Evolutionary conservation across 176 grass and related monocot species (phyloP).

Genomic region (Hordeum marinum): DNA sequence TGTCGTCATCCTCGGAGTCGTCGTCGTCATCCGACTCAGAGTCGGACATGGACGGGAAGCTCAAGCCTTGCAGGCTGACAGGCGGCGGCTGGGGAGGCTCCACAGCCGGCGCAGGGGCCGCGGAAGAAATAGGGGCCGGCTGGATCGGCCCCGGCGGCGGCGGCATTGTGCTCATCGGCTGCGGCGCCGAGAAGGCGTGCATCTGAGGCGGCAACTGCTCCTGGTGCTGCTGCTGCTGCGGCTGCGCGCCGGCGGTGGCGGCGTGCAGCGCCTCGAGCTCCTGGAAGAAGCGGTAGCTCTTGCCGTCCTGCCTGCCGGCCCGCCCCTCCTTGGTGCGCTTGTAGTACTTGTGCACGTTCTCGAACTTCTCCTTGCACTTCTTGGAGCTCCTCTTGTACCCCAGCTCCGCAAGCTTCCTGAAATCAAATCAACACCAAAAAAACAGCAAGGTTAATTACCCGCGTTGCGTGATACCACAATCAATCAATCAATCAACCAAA

Average conservation of each 20-base stretch:
- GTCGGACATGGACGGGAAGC: slow-evolving; percentile 68
- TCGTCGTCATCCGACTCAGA: slow-evolving; percentile 66
- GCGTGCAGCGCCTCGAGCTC: slow-evolving; percentile 71
- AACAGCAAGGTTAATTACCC: slow-evolving; percentile 13
- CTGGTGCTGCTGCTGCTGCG: background rate
- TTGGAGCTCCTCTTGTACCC: slow-evolving; percentile 86
- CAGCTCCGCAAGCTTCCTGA: slow-evolving; percentile 80
- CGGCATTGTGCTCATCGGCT: slow-evolving; percentile 28
- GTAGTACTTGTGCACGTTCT: slow-evolving; percentile 99
- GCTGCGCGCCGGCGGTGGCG: slow-evolving; percentile 1
- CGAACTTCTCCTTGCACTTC: slow-evolving; percentile 99
- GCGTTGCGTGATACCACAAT: background rate
- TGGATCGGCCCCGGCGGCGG: slow-evolving; percentile 27
- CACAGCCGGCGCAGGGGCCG: slow-evolving; percentile 26
- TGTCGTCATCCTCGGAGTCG: slow-evolving; percentile 53
- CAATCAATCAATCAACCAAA: slow-evolving; percentile 17
- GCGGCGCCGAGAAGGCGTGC: slow-evolving; percentile 16
- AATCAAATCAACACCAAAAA: background rate
- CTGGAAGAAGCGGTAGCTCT: slow-evolving; percentile 92
- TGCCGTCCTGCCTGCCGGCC: slow-evolving; percentile 82
- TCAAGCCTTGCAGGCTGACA: slow-evolving; percentile 48
- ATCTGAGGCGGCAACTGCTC: background rate
- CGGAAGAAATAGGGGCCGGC: slow-evolving; percentile 38
- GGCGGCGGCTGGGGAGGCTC: slow-evolving; percentile 15
- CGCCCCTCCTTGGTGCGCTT: slow-evolving; percentile 97